Percentiles rank a stretch among this genome's conserved stretches.
Conservation (phyloP, 1,139 yeast genomes). For the Yamadazyma sp. region DNA sequence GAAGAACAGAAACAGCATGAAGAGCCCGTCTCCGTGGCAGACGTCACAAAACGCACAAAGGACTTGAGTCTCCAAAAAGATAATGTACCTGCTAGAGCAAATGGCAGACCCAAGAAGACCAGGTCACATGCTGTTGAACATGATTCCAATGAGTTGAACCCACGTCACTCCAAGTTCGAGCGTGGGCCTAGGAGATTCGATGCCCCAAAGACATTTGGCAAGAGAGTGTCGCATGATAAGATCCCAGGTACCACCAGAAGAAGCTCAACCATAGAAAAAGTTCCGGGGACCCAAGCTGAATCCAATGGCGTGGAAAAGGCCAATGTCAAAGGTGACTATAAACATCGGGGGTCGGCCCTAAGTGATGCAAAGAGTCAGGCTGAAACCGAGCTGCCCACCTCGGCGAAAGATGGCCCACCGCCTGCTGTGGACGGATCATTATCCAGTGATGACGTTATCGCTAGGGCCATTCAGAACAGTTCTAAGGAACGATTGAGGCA, state of each 20-base stretch:
- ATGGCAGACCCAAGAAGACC: not conserved
- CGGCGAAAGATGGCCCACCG: not conserved
- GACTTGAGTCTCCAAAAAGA: not conserved
- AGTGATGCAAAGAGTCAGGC: too few species aligned
- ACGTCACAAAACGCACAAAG: not conserved
- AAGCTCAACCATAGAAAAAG: too few species aligned
- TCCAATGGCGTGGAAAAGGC: too few species aligned
- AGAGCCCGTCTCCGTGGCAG: not conserved
- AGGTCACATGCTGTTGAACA: not conserved
- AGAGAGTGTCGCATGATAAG: not conserved
- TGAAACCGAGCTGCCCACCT: too few species aligned
- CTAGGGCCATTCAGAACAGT: slow-evolving; percentile 13
- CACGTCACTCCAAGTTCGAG: not conserved
- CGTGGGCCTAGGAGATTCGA: not conserved
- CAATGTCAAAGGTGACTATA: too few species aligned
- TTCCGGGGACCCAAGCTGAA: too few species aligned
- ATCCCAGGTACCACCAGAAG: too few species aligned
- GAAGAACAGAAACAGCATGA: not conserved
- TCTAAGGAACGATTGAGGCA: slow-evolving; percentile 8
- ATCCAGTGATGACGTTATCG: slow-evolving; percentile 12
- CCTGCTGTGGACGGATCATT: slow-evolving; percentile 1
- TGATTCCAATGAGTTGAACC: not conserved
- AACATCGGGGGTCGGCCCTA: too few species aligned
- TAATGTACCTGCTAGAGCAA: not conserved
- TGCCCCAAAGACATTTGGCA: not conserved